These are phyloP conservation scores for Colletotrichum phormii DNA, from an alignment of 2,329 filamentous ascomycete genomes.

Conservation along the genomic window DNA sequence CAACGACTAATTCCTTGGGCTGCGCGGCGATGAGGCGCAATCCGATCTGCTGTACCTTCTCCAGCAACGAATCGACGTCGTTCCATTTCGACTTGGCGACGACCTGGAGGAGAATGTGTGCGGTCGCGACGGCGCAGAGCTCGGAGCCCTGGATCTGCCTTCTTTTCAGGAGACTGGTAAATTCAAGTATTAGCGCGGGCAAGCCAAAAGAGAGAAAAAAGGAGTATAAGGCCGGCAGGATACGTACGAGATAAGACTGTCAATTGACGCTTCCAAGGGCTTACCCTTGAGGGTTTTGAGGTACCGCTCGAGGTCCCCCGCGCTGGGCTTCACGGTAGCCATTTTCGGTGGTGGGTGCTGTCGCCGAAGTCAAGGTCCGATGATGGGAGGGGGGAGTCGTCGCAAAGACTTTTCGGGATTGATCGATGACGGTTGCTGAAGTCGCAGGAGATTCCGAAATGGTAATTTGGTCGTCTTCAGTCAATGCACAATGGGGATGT, in stretches of 20 bases:
- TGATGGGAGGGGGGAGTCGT: conserved; percentile 14
- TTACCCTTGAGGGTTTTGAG: conserved; percentile 82
- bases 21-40: conserved; percentile 83
- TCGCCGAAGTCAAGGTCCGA: conserved; percentile 5
- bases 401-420: conserved; percentile 2
- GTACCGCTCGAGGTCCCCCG: conserved; percentile 82
- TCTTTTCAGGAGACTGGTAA: conserved; percentile 82
- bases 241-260: conserved; percentile 83
- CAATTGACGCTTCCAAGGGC: conserved; percentile 83
- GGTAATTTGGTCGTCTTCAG: background rate
- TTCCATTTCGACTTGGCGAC: conserved; percentile 84
- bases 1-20: conserved; percentile 90
- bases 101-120: conserved; percentile 87
- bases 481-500: background rate
- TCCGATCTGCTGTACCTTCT: conserved; percentile 83
- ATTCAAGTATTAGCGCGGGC: conserved; percentile 23
- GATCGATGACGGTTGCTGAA: background rate
- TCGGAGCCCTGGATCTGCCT: conserved; percentile 90
- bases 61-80: conserved; percentile 82
- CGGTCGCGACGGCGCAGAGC: conserved; percentile 90
- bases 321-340: conserved; percentile 67
- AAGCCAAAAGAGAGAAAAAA: background rate
- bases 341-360: conserved; percentile 51
- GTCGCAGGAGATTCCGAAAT: background rate
- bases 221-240: conserved; percentile 22